A percentile compares a stretch with the other conserved stretches of the same genome.
phyloP scores from a whole-genome alignment of 2,329 filamentous ascomycete species.

The Verticillium tricorpus region DNA sequence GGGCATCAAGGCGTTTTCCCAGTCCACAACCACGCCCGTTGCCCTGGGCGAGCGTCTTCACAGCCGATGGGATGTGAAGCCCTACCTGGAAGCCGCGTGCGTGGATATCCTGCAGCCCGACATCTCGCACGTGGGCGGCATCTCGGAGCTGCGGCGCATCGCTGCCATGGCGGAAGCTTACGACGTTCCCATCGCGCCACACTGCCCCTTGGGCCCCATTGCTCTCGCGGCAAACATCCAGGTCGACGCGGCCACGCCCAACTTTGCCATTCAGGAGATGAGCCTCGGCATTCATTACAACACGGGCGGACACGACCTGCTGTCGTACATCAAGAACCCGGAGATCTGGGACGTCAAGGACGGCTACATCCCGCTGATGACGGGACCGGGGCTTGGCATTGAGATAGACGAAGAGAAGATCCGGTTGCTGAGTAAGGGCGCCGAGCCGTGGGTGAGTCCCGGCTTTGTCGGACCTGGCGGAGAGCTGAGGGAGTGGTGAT shows the following conservation, averaged over 20 bases:
- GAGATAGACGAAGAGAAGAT: conserved; percentile 68
- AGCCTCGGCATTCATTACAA: conserved; percentile 78
- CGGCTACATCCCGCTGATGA: conserved; percentile 59
- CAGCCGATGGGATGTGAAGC: conserved; percentile 68
- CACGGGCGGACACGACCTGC: conserved; percentile 58
- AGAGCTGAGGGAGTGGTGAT: conserved; percentile 63
- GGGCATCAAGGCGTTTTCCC: conserved; percentile 54
- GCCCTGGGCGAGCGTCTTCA: conserved; percentile 70
- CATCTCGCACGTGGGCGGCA: conserved; percentile 66
- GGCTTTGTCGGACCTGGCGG: conserved; percentile 66
- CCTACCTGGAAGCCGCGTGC: conserved; percentile 62
- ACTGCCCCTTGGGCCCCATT: conserved; percentile 70
- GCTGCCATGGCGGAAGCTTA: conserved; percentile 69
- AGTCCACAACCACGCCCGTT: conserved; percentile 58
- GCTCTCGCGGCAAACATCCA: conserved; percentile 69
- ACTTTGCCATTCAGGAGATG: conserved; percentile 76
- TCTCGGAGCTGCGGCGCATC: conserved; percentile 66
- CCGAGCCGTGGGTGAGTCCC: conserved; percentile 60
- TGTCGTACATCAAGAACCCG: conserved; percentile 61
- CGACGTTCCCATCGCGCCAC: conserved; percentile 68
- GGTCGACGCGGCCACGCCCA: conserved; percentile 55
- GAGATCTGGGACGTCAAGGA: conserved; percentile 62
- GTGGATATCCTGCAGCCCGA: conserved; percentile 73
- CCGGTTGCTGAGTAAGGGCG: conserved; percentile 50
- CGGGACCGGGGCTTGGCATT: conserved; percentile 61